These are phyloP conservation scores for Mortierella sp. DNA, from an alignment of 371 early-diverging fungal genomes.

Conservation along the genomic window DNA sequence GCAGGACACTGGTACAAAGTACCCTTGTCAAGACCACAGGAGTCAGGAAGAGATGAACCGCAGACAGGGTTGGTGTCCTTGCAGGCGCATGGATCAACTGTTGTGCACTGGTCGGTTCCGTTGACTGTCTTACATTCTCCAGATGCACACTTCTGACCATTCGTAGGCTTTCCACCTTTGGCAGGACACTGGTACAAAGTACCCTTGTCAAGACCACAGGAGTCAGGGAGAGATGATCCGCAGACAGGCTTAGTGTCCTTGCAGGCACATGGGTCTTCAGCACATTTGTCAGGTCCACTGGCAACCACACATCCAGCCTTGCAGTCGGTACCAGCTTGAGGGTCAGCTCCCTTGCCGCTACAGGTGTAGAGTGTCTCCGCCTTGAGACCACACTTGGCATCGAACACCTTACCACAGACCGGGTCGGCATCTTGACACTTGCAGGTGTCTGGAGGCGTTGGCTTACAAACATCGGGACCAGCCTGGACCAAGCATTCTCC, in stretches of 20 bases:
- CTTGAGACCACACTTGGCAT: not conserved
- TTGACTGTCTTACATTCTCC: not conserved
- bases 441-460: constrained; percentile 5
- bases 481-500: not conserved
- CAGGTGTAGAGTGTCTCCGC: constrained; percentile 10
- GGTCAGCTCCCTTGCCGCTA: not conserved
- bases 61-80: not conserved
- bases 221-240: not conserved
- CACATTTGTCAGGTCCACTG: not conserved
- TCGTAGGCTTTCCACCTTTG: not conserved
- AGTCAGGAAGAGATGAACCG: not conserved
- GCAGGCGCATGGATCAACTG: not conserved
- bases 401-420: constrained; percentile 7
- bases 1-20: not conserved
- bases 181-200: constrained; percentile 6
- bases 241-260: not conserved
- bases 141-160: no score
- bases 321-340: constrained; percentile 1
- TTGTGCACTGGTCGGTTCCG: constrained; percentile 2
- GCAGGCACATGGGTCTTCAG: constrained; percentile 1
- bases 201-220: not conserved
- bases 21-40: not conserved
- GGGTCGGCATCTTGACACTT: not conserved
- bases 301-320: constrained; percentile 5
- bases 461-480: constrained; percentile 6